Conservation (phyloP, 805 yeast genomes). For the Pichia kluyveri region DNA sequence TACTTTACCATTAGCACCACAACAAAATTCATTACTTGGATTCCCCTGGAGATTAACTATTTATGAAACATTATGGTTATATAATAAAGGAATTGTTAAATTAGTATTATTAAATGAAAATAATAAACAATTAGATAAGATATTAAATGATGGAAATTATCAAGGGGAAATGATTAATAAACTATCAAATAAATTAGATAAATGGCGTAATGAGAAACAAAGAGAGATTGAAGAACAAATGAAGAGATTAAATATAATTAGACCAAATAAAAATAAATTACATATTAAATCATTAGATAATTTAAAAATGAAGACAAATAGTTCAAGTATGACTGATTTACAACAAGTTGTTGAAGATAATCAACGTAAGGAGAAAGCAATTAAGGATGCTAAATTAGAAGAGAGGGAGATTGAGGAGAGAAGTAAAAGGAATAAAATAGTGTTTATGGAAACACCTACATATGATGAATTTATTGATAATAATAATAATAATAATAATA, state of each 20-base stretch:
- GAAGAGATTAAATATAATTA: conserved; percentile 7
- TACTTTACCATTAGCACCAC: conserved; percentile 83
- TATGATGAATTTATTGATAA: conserved; percentile 3
- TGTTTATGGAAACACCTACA: conserved; percentile 15
- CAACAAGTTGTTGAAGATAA: conserved; percentile 1
- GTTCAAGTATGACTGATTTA: conserved; percentile 12
- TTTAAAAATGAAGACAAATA: background rate
- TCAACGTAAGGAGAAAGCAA: background rate
- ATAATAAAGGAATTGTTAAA: conserved; percentile 21
- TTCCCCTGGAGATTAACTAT: conserved; percentile 66
- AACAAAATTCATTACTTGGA: conserved; percentile 82
- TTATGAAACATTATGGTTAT: conserved; percentile 68
- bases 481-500: background rate
- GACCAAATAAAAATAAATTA: background rate
- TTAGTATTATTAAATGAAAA: conserved; percentile 6
- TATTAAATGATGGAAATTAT: conserved; percentile 1
- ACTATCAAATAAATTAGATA: conserved; percentile 6
- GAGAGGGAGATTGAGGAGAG: conserved; percentile 5
- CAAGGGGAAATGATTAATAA: conserved; percentile 2
- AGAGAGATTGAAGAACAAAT: conserved; percentile 9
- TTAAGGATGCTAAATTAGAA: conserved; percentile 2
- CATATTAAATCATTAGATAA: conserved; percentile 5
- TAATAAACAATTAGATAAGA: conserved; percentile 2
- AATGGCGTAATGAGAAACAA: conserved; percentile 9
- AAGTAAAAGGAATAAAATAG: conserved; percentile 8